A percentile compares a stretch with the other conserved stretches of the same genome.
Evolutionary conservation across 495 filamentous ascomycete species (phyloP).

Genomic region (Chaetomium cochliodes): DNA sequence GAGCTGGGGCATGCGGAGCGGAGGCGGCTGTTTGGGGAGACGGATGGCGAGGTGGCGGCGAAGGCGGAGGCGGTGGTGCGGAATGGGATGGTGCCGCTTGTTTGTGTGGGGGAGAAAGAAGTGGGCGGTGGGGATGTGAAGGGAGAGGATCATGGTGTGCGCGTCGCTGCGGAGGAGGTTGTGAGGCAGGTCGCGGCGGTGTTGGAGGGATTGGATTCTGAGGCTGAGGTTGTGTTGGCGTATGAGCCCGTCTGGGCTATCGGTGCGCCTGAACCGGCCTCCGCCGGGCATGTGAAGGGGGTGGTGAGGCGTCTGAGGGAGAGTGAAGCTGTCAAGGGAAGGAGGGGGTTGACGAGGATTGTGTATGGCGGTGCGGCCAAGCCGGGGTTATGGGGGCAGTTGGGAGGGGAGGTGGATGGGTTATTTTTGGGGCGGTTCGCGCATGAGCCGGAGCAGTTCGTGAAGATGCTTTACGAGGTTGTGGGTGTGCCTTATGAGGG

Average conservation of each 20-base stretch:
- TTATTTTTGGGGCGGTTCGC: constrained; percentile 81
- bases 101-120: constrained; percentile 71
- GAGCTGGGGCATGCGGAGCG: constrained; percentile 82
- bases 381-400: constrained; percentile 64
- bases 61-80: constrained; percentile 66
- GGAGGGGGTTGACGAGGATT: constrained; percentile 59
- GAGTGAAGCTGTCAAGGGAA: constrained; percentile 41
- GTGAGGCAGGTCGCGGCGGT: constrained; percentile 60
- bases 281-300: constrained; percentile 64
- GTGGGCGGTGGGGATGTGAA: constrained; percentile 32
- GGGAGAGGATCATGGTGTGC: constrained; percentile 51
- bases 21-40: constrained; percentile 66
- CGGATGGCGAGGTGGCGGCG: constrained; percentile 57
- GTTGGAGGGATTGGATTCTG: constrained; percentile 54
- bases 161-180: constrained; percentile 64
- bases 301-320: constrained; percentile 63
- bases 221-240: constrained; percentile 71
- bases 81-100: constrained; percentile 71
- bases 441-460: constrained; percentile 67
- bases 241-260: constrained; percentile 94
- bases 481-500: constrained; percentile 26
- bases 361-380: constrained; percentile 81
- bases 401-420: constrained; percentile 72
- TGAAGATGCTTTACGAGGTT: constrained; percentile 68
- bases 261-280: constrained; percentile 69